phyloP scores from a whole-genome alignment of 2,329 filamentous ascomycete genomes.

The Fusarium humuli region DNA sequence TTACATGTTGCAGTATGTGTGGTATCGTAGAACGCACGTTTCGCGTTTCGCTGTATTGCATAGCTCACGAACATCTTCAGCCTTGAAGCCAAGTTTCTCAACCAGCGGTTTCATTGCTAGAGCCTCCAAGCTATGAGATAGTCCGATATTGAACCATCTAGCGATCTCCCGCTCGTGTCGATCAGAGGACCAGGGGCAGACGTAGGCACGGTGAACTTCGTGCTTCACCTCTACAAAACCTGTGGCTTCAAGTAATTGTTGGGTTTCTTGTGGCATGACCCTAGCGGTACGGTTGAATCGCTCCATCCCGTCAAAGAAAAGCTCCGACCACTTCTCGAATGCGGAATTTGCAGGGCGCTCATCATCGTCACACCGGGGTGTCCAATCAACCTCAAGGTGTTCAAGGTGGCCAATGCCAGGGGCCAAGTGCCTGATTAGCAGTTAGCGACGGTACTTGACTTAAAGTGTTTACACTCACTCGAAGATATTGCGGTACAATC shows the following conservation, averaged over 20 bases:
- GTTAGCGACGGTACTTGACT: conserved; percentile 21
- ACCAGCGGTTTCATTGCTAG: conserved; percentile 80
- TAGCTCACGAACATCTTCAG: conserved; percentile 73
- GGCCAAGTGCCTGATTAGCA: conserved; percentile 72
- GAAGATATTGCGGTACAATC: conserved; percentile 77
- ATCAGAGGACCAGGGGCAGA: conserved; percentile 79
- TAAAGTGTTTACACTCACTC: conserved; percentile 59
- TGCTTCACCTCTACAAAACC: conserved; percentile 87
- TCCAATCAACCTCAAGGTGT: conserved; percentile 89
- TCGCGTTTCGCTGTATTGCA: conserved; percentile 73
- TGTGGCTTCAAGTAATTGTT: conserved; percentile 70
- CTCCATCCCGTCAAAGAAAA: conserved; percentile 75
- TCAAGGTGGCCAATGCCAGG: conserved; percentile 83
- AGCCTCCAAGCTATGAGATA: conserved; percentile 78
- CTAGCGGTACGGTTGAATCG: conserved; percentile 74
- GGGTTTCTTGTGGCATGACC: conserved; percentile 62
- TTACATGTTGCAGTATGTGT: conserved; percentile 82
- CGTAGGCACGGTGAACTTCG: conserved; percentile 74
- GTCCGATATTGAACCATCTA: conserved; percentile 84
- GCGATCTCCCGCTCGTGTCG: conserved; percentile 75
- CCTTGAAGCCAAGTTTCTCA: conserved; percentile 56
- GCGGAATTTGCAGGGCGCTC: conserved; percentile 68
- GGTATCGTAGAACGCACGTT: conserved; percentile 74
- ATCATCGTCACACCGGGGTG: conserved; percentile 77
- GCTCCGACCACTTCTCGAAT: conserved; percentile 76